These are phyloP conservation scores for Puccinia polysora DNA, from an alignment of 1,284 basidiomycete genomes.

Conservation along the genomic window DNA sequence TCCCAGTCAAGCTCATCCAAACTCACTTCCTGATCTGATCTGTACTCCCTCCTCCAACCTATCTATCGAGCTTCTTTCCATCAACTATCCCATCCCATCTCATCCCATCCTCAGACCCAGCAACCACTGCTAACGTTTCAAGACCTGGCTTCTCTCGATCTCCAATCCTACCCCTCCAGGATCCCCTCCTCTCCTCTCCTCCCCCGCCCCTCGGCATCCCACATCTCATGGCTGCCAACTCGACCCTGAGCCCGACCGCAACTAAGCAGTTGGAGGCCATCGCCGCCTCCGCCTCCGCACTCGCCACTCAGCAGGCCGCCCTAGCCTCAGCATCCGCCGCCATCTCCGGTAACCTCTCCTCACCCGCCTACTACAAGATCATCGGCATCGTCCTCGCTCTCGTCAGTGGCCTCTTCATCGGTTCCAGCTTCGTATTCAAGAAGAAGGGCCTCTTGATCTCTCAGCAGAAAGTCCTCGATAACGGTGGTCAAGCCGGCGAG, in stretches of 20 bases:
- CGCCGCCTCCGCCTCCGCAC: constrained; percentile 12
- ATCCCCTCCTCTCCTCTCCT: too few relatives aligned
- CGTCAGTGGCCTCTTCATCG: constrained; percentile 79
- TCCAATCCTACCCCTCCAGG: not conserved
- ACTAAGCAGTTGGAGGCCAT: not conserved
- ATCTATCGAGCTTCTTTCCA: too few relatives aligned
- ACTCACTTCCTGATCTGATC: too few relatives aligned
- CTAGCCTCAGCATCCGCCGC: constrained; percentile 11
- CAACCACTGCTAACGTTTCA: too few relatives aligned
- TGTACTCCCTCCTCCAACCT: too few relatives aligned
- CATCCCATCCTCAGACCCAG: not conserved
- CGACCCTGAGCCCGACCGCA: not conserved
- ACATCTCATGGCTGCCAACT: not conserved
- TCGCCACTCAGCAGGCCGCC: constrained; percentile 5
- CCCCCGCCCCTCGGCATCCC: not conserved
- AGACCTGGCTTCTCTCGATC: not conserved
- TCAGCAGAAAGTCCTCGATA: constrained; percentile 55
- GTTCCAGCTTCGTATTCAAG: constrained; percentile 88
- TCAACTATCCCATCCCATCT: too few relatives aligned
- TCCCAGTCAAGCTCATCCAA: too few relatives aligned
- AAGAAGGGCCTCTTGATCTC: constrained; percentile 71
- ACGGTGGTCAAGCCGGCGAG: constrained; percentile 43
- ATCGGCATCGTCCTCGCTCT: constrained; percentile 72
- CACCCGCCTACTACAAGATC: constrained; percentile 55
- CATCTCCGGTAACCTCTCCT: not conserved